Evolutionary conservation across 805 yeast genomes (phyloP), one percentile per base, ranked within the genome.

Genomic region (Maudiozyma pseudohumilis): DNA sequence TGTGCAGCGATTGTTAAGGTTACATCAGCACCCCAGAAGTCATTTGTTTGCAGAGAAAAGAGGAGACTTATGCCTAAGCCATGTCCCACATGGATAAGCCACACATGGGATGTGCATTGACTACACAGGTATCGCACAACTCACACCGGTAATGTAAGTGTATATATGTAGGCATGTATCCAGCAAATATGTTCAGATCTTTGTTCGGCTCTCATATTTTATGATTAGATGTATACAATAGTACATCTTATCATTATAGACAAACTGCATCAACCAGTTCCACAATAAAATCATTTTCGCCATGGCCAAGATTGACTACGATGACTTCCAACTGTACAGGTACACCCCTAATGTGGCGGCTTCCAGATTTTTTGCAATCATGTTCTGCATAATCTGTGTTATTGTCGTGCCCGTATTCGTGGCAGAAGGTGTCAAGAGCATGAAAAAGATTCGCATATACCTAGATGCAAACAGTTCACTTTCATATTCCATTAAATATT

Each of bases 311-410:
- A 19, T 17, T 11, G 32, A 29, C 20, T 29, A 17, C 15, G 26
- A 31, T 21, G 19, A 31, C 20, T 31, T 31, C 25, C 26, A 39
- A 35, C 34, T 45, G 10, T 48, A 42, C 25, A 27, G 29, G 9
- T 48, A 48, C 29, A 37, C 28, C 2, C 48, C 50, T 18, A 40
- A 38, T 16, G 23, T n/a, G 22, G 45, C 34, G 10, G 47, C 47
- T 20, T 46, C 44, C 8, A 38, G 40, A 12, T 35, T 40, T 22
- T 46, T 45, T 27, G 37, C 40, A 2, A 29, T 40, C 29, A 22
- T 40, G 17, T 48, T 48, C 29, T 31, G 33, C 17, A 13, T 43
- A 11, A 12, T 39, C 16, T 30, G 28, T 6, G 15, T 40, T 6
- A 15, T 35, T 6, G 6, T 32, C 8, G 19, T 32, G 3, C 24